These are phyloP conservation scores for Luffa aegyptiaca DNA, from an alignment of 306 rosid genomes.

Conservation along the genomic window DNA sequence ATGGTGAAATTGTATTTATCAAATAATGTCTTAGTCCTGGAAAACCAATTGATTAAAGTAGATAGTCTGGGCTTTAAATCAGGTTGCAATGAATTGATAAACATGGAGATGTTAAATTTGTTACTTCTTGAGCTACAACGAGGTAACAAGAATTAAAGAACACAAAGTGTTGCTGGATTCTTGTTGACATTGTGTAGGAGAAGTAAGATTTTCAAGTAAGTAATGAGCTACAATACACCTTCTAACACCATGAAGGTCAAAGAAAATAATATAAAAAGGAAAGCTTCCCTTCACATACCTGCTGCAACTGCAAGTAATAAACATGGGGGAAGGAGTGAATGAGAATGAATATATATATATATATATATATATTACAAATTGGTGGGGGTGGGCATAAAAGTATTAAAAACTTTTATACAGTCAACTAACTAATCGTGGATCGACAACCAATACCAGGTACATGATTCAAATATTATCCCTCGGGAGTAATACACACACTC, in stretches of 20 bases:
- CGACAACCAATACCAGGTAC: background rate
- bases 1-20: background rate
- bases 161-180: background rate
- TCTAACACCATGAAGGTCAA: background rate
- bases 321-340: background rate
- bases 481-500: background rate
- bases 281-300: background rate
- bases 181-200: background rate
- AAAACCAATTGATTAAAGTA: background rate
- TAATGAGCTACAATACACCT: background rate
- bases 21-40: background rate
- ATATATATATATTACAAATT: background rate
- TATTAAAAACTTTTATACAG: background rate
- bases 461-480: background rate
- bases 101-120: background rate
- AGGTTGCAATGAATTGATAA: background rate
- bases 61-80: background rate
- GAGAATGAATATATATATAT: background rate
- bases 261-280: background rate
- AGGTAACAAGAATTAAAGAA: background rate
- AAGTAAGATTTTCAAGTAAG: background rate
- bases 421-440: background rate
- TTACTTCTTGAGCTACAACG: background rate
- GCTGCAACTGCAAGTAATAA: background rate
- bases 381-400: background rate